phyloP scores from a whole-genome alignment of 164 flowering plant genomes.

The Umbilicus rupestris region DNA sequence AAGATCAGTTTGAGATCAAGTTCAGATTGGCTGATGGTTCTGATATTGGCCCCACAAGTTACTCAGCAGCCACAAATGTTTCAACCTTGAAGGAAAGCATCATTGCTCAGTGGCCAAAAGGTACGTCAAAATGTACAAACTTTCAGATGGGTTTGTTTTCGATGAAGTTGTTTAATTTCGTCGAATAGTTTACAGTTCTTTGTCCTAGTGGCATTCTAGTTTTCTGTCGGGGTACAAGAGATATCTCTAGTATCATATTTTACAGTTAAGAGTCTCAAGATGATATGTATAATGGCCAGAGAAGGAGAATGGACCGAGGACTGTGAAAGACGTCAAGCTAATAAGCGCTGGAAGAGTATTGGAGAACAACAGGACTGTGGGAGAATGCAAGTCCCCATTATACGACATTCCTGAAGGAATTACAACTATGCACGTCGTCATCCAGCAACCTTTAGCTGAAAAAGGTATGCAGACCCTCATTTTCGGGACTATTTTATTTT shows the following conservation, averaged over 20 bases:
- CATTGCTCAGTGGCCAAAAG: slow-evolving; percentile 8
- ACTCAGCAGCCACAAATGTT: slow-evolving; percentile 3
- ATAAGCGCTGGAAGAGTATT: slow-evolving; percentile 37
- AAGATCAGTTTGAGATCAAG: slow-evolving; percentile 10
- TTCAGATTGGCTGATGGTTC: slow-evolving; percentile 6
- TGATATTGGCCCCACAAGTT: slow-evolving; percentile 4
- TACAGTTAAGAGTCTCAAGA: not conserved
- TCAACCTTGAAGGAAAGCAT: slow-evolving; percentile 8
- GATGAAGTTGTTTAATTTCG: not conserved
- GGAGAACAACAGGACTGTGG: slow-evolving; percentile 38
- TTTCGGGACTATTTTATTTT: not conserved
- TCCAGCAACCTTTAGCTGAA: slow-evolving; percentile 33
- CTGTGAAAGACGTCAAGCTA: slow-evolving; percentile 34
- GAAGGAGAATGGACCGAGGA: slow-evolving; percentile 29
- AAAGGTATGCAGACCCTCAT: not conserved
- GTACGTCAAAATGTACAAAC: not conserved
- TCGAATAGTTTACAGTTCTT: not conserved
- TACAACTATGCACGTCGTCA: slow-evolving; percentile 45
- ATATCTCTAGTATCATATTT: not conserved
- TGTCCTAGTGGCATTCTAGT: not conserved
- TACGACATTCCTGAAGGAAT: slow-evolving; percentile 33
- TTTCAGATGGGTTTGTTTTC: not conserved
- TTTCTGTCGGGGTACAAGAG: too few relatives aligned
- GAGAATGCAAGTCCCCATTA: slow-evolving; percentile 33
- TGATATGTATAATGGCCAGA: not conserved